Evolutionary conservation across 805 yeast genomes (phyloP).

Genomic region (Helenozyma rhizophorensis): DNA sequence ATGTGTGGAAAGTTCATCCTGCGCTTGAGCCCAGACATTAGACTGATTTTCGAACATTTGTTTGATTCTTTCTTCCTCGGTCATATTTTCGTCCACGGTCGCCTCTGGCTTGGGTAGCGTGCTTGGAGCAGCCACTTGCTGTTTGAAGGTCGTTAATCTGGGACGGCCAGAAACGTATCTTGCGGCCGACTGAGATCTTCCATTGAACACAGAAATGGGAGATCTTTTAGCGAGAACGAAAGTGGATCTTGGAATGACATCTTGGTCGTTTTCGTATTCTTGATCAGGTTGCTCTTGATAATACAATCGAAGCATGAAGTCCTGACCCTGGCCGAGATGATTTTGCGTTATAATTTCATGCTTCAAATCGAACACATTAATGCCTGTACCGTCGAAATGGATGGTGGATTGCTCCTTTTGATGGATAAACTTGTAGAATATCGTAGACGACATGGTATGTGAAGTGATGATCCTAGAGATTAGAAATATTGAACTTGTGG

Average conservation of each 20-base stretch:
- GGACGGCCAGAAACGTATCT: slow-evolving; percentile 75
- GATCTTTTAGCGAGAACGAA: slow-evolving; percentile 77
- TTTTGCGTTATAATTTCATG: slow-evolving; percentile 82
- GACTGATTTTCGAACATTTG: slow-evolving; percentile 92
- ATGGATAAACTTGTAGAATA: slow-evolving; percentile 81
- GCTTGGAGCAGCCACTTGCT: slow-evolving; percentile 26
- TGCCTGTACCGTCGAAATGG: slow-evolving; percentile 93
- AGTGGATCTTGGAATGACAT: slow-evolving; percentile 85
- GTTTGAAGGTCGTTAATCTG: slow-evolving; percentile 38
- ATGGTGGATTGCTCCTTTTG: slow-evolving; percentile 77
- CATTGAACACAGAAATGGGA: slow-evolving; percentile 45
- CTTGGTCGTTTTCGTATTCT: slow-evolving; percentile 86
- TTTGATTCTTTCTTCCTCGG: slow-evolving; percentile 85
- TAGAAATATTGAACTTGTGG: too few relatives aligned
- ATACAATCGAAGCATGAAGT: slow-evolving; percentile 70
- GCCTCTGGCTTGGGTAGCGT: slow-evolving; percentile 6
- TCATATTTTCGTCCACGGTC: slow-evolving; percentile 39
- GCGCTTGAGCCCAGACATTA: slow-evolving; percentile 93
- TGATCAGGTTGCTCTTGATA: slow-evolving; percentile 50
- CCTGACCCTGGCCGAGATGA: slow-evolving; percentile 77
- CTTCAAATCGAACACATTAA: slow-evolving; percentile 90
- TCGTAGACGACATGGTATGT: slow-evolving; percentile 80
- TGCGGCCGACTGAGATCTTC: slow-evolving; percentile 36
- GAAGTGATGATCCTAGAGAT: too few relatives aligned
- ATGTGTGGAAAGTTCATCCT: slow-evolving; percentile 82